phyloP scores from a whole-genome alignment of 352 stramenopile genomes.

The Phytophthora podocarpi region DNA sequence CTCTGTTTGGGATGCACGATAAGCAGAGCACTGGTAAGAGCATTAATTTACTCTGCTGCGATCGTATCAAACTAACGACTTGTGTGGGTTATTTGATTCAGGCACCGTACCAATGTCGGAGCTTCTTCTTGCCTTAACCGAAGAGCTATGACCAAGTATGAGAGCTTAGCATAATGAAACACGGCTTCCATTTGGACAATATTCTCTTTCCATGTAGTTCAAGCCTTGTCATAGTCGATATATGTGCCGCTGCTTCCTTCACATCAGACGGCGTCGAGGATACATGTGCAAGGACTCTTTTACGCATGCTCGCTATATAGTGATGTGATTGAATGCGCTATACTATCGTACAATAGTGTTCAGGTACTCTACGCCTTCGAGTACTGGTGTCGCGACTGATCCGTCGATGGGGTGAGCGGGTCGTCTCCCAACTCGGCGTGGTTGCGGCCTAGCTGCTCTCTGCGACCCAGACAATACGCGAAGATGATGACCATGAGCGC shows the following conservation, averaged over 20 bases:
- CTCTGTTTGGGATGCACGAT: slow-evolving; percentile 56
- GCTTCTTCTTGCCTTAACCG: slow-evolving; percentile 31
- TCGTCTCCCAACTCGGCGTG: slow-evolving; percentile 15
- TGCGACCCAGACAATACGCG: slow-evolving; percentile 48
- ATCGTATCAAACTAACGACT: neutral
- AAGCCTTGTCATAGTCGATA: neutral
- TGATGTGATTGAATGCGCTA: too few species aligned
- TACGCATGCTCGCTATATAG: too few species aligned
- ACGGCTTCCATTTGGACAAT: too few species aligned
- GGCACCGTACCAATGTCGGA: slow-evolving; percentile 45
- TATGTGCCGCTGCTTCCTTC: too few species aligned
- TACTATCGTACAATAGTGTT: slow-evolving; percentile 28
- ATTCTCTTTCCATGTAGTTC: too few species aligned
- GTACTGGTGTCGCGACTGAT: slow-evolving; percentile 27
- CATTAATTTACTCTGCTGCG: neutral
- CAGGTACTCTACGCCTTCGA: slow-evolving; percentile 31
- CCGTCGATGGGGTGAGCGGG: slow-evolving; percentile 25
- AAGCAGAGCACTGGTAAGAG: slow-evolving; percentile 40
- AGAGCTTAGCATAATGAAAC: too few species aligned
- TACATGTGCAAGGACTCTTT: too few species aligned
- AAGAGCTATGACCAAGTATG: slow-evolving; percentile 8
- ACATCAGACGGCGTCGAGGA: too few species aligned
- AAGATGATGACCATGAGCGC: slow-evolving; percentile 54
- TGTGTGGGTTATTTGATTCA: slow-evolving; percentile 11
- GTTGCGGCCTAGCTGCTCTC: slow-evolving; percentile 19